Evolutionary conservation across 2,329 filamentous ascomycete genomes (phyloP).

Genomic region (Nakataea oryzae): DNA sequence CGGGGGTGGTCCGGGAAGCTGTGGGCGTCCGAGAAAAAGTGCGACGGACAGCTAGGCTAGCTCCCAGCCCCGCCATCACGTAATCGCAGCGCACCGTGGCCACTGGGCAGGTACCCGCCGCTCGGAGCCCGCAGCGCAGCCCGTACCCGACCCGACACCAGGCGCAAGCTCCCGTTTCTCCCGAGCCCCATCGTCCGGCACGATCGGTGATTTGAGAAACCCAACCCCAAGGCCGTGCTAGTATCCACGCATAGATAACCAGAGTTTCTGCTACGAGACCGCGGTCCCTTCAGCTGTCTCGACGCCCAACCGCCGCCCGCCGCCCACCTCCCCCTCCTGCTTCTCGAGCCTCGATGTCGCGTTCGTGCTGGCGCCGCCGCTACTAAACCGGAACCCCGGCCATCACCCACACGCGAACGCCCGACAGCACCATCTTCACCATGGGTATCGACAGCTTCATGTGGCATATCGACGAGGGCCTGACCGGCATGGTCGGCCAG

Average conservation of each 20-base stretch:
- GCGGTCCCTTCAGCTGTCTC: too few relatives aligned
- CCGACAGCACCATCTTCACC: neutral
- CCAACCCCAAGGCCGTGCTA: too few relatives aligned
- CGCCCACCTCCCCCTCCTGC: neutral
- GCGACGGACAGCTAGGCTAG: too few relatives aligned
- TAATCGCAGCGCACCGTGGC: neutral
- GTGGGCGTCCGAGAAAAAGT: too few relatives aligned
- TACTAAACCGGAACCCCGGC: neutral
- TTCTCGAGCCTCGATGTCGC: neutral
- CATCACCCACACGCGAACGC: neutral
- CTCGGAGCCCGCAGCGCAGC: neutral
- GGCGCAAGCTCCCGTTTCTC: neutral
- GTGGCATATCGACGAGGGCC: slow-evolving; percentile 59
- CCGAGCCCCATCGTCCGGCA: neutral
- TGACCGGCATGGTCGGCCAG: slow-evolving; percentile 60
- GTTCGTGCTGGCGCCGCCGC: neutral
- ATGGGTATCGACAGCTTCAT: slow-evolving; percentile 46
- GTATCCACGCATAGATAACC: too few relatives aligned
- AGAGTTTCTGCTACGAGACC: too few relatives aligned
- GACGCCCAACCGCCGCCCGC: neutral
- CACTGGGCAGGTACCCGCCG: neutral
- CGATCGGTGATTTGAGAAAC: neutral
- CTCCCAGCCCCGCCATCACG: neutral
- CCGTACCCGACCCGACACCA: neutral
- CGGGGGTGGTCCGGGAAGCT: neutral